Evolutionary conservation across 169 alveolate genomes (phyloP).

Genomic region (Eimeria falciformis): DNA sequence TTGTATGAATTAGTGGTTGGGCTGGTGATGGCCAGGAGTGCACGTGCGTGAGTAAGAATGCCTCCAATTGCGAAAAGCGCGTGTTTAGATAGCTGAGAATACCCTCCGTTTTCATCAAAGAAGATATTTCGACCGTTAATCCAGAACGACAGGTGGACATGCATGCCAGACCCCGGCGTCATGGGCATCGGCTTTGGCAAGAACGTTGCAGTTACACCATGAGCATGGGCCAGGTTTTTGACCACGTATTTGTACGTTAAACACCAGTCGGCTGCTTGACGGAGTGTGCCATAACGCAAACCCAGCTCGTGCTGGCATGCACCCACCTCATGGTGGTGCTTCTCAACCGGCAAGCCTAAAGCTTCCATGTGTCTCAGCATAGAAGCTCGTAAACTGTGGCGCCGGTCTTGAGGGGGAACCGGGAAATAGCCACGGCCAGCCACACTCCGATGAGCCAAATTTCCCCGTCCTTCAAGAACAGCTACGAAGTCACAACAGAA

Average conservation of each 20-base stretch:
- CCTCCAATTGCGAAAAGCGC: slow-evolving; percentile 84
- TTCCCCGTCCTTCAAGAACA: neutral
- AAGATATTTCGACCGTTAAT: slow-evolving; percentile 85
- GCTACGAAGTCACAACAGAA: neutral
- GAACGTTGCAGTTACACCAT: slow-evolving; percentile 86
- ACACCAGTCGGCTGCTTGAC: slow-evolving; percentile 78
- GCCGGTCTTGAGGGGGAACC: neutral
- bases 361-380: slow-evolving; percentile 78
- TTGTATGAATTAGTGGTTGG: slow-evolving; percentile 87
- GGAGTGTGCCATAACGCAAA: slow-evolving; percentile 63
- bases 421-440: slow-evolving; percentile 33
- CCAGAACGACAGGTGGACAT: slow-evolving; percentile 87
- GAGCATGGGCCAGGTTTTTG: slow-evolving; percentile 82
- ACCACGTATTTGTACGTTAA: slow-evolving; percentile 82
- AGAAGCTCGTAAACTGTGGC: slow-evolving; percentile 79
- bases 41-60: slow-evolving; percentile 84
- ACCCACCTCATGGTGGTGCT: slow-evolving; percentile 89
- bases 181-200: slow-evolving; percentile 87
- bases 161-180: slow-evolving; percentile 88
- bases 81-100: slow-evolving; percentile 17
- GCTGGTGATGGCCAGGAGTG: slow-evolving; percentile 87
- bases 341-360: slow-evolving; percentile 78
- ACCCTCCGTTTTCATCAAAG: neutral
- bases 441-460: slow-evolving; percentile 41
- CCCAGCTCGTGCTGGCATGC: slow-evolving; percentile 88